These are phyloP conservation scores for Curvularia verruculosa DNA, from an alignment of 2,329 filamentous ascomycete genomes.

Conservation along the genomic window DNA sequence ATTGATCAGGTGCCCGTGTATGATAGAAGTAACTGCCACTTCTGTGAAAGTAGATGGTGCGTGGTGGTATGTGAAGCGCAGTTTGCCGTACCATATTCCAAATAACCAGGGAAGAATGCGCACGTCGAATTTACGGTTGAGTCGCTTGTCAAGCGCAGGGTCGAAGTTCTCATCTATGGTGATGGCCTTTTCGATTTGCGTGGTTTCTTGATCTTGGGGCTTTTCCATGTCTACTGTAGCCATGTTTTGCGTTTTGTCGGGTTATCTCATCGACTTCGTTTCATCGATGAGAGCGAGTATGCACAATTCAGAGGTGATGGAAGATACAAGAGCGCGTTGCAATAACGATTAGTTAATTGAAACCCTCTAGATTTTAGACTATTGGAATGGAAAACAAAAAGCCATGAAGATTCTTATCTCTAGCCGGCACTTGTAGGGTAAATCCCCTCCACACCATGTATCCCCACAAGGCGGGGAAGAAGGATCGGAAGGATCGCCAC, in stretches of 20 bases:
- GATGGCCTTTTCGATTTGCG: constrained; percentile 10
- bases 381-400: neutral
- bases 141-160: constrained; percentile 36
- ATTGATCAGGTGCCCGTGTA: too few relatives aligned
- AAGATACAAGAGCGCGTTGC: neutral
- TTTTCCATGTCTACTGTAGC: constrained; percentile 6
- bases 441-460: neutral
- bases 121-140: constrained; percentile 52
- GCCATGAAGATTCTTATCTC: constrained; percentile 1
- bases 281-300: neutral
- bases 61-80: neutral
- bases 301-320: neutral
- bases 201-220: neutral
- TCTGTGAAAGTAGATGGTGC: neutral
- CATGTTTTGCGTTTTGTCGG: neutral
- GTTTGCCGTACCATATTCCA: constrained; percentile 44
- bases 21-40: too few relatives aligned
- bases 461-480: constrained; percentile 5
- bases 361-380: neutral
- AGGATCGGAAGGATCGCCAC: neutral
- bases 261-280: neutral
- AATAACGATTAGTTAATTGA: neutral
- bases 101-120: constrained; percentile 56
- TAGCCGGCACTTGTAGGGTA: constrained; percentile 2
- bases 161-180: neutral